Conservation (phyloP, 1,284 basidiomycete species). For the Rhodofomes roseus region DNA sequence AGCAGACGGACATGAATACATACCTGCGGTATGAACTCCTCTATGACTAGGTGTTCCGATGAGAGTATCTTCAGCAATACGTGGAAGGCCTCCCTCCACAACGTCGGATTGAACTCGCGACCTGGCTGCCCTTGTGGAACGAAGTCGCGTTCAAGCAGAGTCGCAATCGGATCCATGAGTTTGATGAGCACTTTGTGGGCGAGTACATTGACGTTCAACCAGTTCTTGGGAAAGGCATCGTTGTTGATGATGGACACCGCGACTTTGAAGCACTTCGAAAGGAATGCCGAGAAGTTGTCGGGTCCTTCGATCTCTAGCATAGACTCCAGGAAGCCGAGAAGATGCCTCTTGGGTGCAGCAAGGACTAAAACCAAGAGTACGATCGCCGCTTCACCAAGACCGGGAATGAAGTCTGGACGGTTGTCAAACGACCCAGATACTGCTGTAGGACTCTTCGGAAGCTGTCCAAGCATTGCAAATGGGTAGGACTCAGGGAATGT, state of each 20-base stretch:
- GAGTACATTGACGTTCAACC: conserved; percentile 92
- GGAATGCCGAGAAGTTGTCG: conserved; percentile 69
- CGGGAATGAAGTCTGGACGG: conserved; percentile 66
- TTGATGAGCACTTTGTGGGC: conserved; percentile 88
- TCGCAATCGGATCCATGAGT: conserved; percentile 81
- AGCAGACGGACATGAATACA: conserved; percentile 13
- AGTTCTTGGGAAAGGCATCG: conserved; percentile 87
- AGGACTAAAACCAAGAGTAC: conserved; percentile 84
- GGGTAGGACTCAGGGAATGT: conserved; percentile 94
- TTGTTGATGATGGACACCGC: conserved; percentile 81
- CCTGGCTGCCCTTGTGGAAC: conserved; percentile 68
- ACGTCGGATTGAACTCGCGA: conserved; percentile 66
- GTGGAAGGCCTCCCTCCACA: conserved; percentile 84
- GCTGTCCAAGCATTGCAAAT: conserved; percentile 76
- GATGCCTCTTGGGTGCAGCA: conserved; percentile 74
- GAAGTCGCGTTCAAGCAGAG: conserved; percentile 77
- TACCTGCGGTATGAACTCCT: conserved; percentile 91
- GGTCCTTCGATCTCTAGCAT: conserved; percentile 84
- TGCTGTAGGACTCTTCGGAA: conserved; percentile 51
- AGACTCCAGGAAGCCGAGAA: conserved; percentile 77
- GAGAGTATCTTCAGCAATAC: conserved; percentile 85
- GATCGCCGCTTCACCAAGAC: conserved; percentile 82
- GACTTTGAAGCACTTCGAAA: conserved; percentile 81
- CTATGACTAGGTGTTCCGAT: conserved; percentile 89
- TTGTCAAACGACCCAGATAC: conserved; percentile 39